A percentile compares a stretch with the other conserved stretches of the same genome.
These are phyloP conservation scores for Xylaria digitata DNA, from an alignment of 2,329 filamentous ascomycete genomes.

Conservation along the genomic window DNA sequence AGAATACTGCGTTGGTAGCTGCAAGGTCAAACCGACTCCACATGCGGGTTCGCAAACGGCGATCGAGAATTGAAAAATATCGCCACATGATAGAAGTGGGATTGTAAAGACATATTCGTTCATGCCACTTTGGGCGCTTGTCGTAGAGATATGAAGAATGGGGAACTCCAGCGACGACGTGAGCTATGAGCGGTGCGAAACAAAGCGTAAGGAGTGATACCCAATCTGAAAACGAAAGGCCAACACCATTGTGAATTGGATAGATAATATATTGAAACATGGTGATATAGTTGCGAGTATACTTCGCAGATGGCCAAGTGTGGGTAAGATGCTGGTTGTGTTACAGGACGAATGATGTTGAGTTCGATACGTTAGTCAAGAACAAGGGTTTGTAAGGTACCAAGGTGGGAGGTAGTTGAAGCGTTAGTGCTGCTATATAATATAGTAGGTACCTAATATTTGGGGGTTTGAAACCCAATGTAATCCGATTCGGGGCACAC, in stretches of 20 bases:
- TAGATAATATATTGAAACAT: too few relatives aligned
- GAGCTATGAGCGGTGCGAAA: slow-evolving; percentile 50
- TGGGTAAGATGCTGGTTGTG: too few relatives aligned
- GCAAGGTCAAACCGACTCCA: slow-evolving; percentile 49
- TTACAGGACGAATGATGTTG: too few relatives aligned
- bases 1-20: slow-evolving; percentile 52
- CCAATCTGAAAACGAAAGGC: slow-evolving; percentile 47
- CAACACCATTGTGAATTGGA: background rate
- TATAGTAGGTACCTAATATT: too few relatives aligned
- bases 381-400: too few relatives aligned
- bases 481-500: too few relatives aligned
- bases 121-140: slow-evolving; percentile 46
- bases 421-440: too few relatives aligned
- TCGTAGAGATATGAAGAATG: slow-evolving; percentile 42
- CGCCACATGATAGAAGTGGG: slow-evolving; percentile 54
- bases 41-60: slow-evolving; percentile 47
- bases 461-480: too few relatives aligned
- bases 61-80: slow-evolving; percentile 51
- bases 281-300: too few relatives aligned
- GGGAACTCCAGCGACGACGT: slow-evolving; percentile 47
- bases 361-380: too few relatives aligned
- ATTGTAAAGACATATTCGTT: slow-evolving; percentile 49
- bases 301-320: too few relatives aligned
- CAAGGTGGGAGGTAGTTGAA: too few relatives aligned
- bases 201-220: slow-evolving; percentile 48